Conservation (phyloP, 768 basidiomycete species). For the Hydnomerulius pinastri region DNA sequence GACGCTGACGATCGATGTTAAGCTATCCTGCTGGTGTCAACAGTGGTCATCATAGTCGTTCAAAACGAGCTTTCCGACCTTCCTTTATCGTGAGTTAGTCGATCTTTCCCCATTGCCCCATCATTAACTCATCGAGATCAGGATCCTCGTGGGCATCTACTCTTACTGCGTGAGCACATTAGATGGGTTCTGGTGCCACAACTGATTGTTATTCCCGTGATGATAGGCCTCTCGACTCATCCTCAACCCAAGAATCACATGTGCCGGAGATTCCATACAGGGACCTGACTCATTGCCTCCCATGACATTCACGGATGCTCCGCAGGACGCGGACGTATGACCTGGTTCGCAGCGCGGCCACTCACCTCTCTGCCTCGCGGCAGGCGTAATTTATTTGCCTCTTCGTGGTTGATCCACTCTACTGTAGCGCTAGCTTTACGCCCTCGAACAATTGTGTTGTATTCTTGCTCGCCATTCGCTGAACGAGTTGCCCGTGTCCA, state of each 20-base stretch:
- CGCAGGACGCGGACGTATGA: no score
- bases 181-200: no score
- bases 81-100: slow-evolving; percentile 13
- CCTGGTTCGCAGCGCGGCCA: no score
- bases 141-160: slow-evolving; percentile 17
- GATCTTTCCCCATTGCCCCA: background rate
- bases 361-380: no score
- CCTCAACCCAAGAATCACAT: slow-evolving; percentile 6
- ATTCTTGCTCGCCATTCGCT: no score
- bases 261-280: background rate
- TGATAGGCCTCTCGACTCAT: slow-evolving; percentile 20
- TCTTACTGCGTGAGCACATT: slow-evolving; percentile 25
- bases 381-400: no score
- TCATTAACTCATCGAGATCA: slow-evolving; percentile 9
- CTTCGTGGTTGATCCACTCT: no score
- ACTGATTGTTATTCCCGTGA: background rate
- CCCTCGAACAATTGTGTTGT: no score
- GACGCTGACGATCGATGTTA: background rate
- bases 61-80: slow-evolving; percentile 13
- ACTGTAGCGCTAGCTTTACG: no score
- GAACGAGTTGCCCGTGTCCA: no score
- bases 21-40: slow-evolving; percentile 19
- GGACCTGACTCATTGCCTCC: background rate
- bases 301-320: no score
- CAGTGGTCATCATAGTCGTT: slow-evolving; percentile 14